These are phyloP conservation scores for Penicillium arizonense DNA, from an alignment of 495 filamentous ascomycete species.

Conservation along the genomic window DNA sequence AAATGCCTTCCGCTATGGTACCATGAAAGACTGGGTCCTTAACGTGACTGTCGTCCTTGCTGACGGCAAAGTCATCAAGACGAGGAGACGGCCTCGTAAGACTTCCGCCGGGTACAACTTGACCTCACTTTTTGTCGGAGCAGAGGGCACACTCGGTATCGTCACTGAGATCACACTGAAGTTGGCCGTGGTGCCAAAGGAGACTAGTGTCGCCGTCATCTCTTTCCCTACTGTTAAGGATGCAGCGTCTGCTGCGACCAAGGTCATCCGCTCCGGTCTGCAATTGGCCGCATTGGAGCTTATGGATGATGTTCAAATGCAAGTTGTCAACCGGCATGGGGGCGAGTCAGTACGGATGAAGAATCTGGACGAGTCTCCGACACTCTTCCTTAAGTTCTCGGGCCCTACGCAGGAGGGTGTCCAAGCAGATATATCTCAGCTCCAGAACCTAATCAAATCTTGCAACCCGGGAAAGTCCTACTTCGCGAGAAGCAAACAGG, in stretches of 20 bases:
- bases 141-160: constrained; percentile 87
- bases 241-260: constrained; percentile 78
- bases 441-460: constrained; percentile 59
- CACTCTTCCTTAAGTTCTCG: constrained; percentile 93
- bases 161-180: constrained; percentile 89
- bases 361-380: constrained; percentile 61
- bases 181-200: constrained; percentile 72
- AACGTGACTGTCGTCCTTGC: constrained; percentile 88
- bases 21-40: constrained; percentile 96
- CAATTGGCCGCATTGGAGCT: constrained; percentile 75
- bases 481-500: too few relatives aligned
- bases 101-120: constrained; percentile 85
- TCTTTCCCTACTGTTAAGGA: constrained; percentile 74
- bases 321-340: constrained; percentile 79
- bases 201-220: constrained; percentile 77
- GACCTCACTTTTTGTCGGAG: constrained; percentile 80
- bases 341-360: constrained; percentile 65
- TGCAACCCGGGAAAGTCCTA: constrained; percentile 62
- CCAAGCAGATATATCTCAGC: background rate
- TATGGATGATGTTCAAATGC: constrained; percentile 92
- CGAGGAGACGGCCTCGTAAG: constrained; percentile 60
- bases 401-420: constrained; percentile 85
- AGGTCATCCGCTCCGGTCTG: constrained; percentile 75
- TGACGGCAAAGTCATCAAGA: constrained; percentile 90
- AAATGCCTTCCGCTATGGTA: constrained; percentile 90